A percentile compares a stretch with the other conserved stretches of the same genome.
These are phyloP conservation scores for Paecilomyces niveus DNA, from an alignment of 2,329 filamentous ascomycete species.

Conservation along the genomic window DNA sequence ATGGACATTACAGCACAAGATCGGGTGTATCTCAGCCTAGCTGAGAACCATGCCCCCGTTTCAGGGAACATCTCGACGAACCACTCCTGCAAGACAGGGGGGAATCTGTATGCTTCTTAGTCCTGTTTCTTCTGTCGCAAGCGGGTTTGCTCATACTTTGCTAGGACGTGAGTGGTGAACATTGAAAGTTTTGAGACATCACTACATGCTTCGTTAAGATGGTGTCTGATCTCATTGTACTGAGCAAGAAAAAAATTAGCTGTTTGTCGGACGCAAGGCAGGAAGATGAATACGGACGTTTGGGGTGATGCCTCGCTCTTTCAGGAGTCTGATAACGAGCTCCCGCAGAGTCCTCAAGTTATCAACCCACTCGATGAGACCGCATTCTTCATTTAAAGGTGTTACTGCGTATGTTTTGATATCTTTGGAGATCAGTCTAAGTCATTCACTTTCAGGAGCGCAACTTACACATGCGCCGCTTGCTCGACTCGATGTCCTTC, in stretches of 20 bases:
- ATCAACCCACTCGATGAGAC: slow-evolving; percentile 97
- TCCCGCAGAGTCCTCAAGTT: slow-evolving; percentile 91
- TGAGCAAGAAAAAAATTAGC: slow-evolving; percentile 30
- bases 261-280: background rate
- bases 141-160: slow-evolving; percentile 23
- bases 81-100: slow-evolving; percentile 83
- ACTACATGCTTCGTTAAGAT: slow-evolving; percentile 60
- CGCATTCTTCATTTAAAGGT: slow-evolving; percentile 93
- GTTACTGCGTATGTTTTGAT: slow-evolving; percentile 97
- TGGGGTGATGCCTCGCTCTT: slow-evolving; percentile 59
- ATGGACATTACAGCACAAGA: slow-evolving; percentile 99
- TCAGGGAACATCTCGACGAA: slow-evolving; percentile 94
- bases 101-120: slow-evolving; percentile 51
- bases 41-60: slow-evolving; percentile 84
- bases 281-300: slow-evolving; percentile 29
- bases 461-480: slow-evolving; percentile 64
- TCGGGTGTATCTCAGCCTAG: slow-evolving; percentile 80
- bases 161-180: slow-evolving; percentile 60
- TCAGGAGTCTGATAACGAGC: slow-evolving; percentile 73
- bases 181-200: slow-evolving; percentile 56
- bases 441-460: background rate
- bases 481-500: slow-evolving; percentile 81
- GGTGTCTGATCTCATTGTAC: slow-evolving; percentile 57
- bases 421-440: slow-evolving; percentile 33
- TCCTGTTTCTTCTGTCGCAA: background rate